These are phyloP conservation scores for Aspergillus eucalypticola DNA, from an alignment of 2,329 filamentous ascomycete genomes.

Conservation along the genomic window DNA sequence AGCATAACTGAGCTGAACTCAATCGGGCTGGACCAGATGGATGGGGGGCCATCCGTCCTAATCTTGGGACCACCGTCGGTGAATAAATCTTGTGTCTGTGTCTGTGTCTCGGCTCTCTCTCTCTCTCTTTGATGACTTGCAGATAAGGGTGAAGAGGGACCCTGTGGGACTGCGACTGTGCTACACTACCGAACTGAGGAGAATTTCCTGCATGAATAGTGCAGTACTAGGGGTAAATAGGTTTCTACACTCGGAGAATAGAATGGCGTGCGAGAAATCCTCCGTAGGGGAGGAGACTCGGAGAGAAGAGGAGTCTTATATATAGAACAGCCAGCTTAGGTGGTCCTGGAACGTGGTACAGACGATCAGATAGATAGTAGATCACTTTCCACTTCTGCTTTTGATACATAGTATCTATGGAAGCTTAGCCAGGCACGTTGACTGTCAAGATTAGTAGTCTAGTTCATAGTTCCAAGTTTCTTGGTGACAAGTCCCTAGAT, in stretches of 20 bases:
- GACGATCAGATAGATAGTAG: too few species aligned
- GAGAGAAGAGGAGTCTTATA: background rate
- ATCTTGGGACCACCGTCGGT: background rate
- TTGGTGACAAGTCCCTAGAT: too few species aligned
- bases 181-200: background rate
- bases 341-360: background rate
- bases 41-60: background rate
- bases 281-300: background rate
- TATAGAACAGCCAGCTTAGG: background rate
- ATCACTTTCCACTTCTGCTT: background rate
- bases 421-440: background rate
- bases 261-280: background rate
- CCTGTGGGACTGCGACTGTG: background rate
- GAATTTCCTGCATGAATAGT: background rate
- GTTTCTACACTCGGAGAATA: background rate
- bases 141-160: background rate
- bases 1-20: background rate
- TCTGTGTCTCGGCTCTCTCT: background rate
- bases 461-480: too few species aligned
- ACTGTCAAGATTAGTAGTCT: too few species aligned
- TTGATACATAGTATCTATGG: background rate
- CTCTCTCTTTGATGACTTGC: background rate
- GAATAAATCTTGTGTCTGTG: background rate
- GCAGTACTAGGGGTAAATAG: too few species aligned
- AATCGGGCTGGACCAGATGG: background rate